phyloP scores from a whole-genome alignment of 495 filamentous ascomycete species.

The Podospora tetraspora region DNA sequence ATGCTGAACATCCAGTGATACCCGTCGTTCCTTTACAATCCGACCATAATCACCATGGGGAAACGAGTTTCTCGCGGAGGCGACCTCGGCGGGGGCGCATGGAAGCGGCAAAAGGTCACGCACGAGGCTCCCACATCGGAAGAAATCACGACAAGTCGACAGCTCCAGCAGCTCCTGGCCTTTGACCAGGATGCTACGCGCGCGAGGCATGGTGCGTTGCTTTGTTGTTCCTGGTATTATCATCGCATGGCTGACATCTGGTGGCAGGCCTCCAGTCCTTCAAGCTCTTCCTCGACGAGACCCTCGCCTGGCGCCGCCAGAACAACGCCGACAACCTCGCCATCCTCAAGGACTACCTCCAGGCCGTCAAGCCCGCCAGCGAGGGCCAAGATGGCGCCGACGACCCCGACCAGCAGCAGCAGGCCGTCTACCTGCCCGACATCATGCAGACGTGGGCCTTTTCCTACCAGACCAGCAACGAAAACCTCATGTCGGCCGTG shows the following conservation, averaged over 20 bases:
- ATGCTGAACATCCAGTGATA: neutral
- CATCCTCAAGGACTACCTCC: slow-evolving; percentile 69
- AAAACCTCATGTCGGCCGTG: slow-evolving; percentile 66
- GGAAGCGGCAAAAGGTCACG: slow-evolving; percentile 34
- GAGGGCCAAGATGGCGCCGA: slow-evolving; percentile 45
- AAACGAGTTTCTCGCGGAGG: slow-evolving; percentile 35
- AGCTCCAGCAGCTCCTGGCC: slow-evolving; percentile 58
- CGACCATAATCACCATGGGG: slow-evolving; percentile 28
- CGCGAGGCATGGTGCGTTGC: slow-evolving; percentile 58
- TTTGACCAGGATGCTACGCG: slow-evolving; percentile 59
- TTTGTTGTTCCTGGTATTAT: neutral
- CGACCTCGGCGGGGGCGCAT: slow-evolving; percentile 24
- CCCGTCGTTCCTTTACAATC: neutral
- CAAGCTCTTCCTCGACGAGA: slow-evolving; percentile 66
- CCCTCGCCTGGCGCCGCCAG: slow-evolving; percentile 49
- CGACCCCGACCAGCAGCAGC: slow-evolving; percentile 47
- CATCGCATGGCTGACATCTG: neutral
- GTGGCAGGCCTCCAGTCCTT: slow-evolving; percentile 63
- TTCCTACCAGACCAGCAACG: slow-evolving; percentile 64
- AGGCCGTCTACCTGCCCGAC: slow-evolving; percentile 55
- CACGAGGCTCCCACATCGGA: slow-evolving; percentile 48
- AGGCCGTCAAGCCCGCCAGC: slow-evolving; percentile 52
- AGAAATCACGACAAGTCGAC: slow-evolving; percentile 52
- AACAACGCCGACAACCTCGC: slow-evolving; percentile 10
- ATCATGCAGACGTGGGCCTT: slow-evolving; percentile 76